Conservation (phyloP, 2,329 filamentous ascomycete genomes). For the Nigrograna mackinnonii region DNA sequence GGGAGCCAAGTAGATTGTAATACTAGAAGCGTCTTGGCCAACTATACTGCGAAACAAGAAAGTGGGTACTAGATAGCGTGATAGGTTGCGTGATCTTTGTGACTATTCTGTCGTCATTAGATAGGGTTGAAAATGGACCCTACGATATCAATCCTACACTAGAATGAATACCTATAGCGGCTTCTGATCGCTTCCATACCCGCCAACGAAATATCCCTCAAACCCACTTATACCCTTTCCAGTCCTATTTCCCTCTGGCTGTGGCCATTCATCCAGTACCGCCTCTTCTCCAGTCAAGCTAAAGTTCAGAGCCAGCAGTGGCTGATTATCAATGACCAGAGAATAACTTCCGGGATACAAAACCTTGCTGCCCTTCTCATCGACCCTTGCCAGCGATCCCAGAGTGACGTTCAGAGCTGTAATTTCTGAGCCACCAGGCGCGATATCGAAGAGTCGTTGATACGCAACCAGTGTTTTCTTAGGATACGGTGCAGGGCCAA, state of each 20-base stretch:
- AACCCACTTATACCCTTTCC: slow-evolving; percentile 18
- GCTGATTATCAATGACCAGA: slow-evolving; percentile 25
- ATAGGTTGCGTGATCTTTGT: no score
- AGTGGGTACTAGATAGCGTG: no score
- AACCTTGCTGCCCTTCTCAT: slow-evolving; percentile 54
- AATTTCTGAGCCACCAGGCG: slow-evolving; percentile 30
- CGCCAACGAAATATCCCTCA: slow-evolving; percentile 23
- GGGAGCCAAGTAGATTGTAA: no score
- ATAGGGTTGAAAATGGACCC: no score
- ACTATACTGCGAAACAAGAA: no score
- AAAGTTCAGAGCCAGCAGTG: slow-evolving; percentile 47
- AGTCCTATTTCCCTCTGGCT: slow-evolving; percentile 22
- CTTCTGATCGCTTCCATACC: slow-evolving; percentile 19
- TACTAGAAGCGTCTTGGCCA: no score
- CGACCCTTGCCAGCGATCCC: slow-evolving; percentile 54
- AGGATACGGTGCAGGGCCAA: slow-evolving; percentile 55
- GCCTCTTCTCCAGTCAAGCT: slow-evolving; percentile 49
- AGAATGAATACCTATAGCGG: no score
- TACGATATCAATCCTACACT: no score
- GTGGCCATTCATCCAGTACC: slow-evolving; percentile 45
- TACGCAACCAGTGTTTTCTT: slow-evolving; percentile 59
- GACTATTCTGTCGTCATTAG: no score
- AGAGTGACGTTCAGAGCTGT: slow-evolving; percentile 50
- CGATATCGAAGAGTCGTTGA: slow-evolving; percentile 46
- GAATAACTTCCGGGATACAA: slow-evolving; percentile 58